Conservation (phyloP, 345 rosid species). For the Dipteronia dyeriana region DNA sequence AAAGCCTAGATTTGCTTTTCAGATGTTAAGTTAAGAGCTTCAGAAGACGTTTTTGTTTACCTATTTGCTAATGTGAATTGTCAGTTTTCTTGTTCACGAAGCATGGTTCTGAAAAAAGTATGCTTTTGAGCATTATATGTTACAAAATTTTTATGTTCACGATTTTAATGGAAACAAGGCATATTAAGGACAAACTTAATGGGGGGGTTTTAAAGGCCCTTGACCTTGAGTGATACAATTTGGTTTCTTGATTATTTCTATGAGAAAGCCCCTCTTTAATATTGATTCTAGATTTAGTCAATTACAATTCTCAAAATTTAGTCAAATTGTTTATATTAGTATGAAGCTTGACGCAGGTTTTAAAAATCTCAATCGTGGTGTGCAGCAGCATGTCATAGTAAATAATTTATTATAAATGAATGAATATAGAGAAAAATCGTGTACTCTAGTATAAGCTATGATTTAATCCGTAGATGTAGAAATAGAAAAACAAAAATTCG, state of each 20-base stretch:
- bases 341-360: not conserved
- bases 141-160: too few species aligned
- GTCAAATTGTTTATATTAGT: not conserved
- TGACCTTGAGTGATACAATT: not conserved
- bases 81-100: not conserved
- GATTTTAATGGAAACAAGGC: too few species aligned
- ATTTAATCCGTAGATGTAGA: not conserved
- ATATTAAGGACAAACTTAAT: not conserved
- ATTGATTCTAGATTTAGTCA: not conserved
- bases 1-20: not conserved
- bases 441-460: not conserved
- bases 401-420: not conserved
- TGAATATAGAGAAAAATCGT: not conserved
- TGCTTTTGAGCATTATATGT: too few species aligned
- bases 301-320: not conserved
- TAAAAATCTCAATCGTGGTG: not conserved
- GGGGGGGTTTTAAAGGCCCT: not conserved
- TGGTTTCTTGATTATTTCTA: not conserved
- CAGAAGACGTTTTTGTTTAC: not conserved
- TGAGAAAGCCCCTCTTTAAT: conserved; percentile 2
- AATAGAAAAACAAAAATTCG: not conserved
- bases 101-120: not conserved
- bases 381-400: not conserved
- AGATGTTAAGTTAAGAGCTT: not conserved
- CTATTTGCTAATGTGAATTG: conserved; percentile 7